Conservation (phyloP, 2,329 filamentous ascomycete genomes). For the Fusarium gaditjirri region DNA sequence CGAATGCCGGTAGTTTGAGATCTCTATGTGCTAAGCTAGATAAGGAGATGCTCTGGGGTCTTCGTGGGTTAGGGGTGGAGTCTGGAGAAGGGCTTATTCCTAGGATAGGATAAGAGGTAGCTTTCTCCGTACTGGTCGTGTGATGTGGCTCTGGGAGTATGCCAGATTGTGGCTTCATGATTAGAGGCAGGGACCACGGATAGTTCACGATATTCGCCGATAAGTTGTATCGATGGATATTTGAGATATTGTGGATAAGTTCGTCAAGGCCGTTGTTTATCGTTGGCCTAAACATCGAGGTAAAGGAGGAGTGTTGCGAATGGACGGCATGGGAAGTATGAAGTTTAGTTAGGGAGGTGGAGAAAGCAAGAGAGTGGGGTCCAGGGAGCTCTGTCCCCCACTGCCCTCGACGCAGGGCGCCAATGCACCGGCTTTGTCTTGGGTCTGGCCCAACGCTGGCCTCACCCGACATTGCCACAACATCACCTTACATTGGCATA, state of each 20-base stretch:
- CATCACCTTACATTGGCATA: conserved; percentile 13
- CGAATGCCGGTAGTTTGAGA: conserved; percentile 27
- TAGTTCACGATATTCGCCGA: neutral
- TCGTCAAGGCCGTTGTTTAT: neutral
- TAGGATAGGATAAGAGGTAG: neutral
- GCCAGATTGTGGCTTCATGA: neutral
- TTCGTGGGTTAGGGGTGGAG: conserved; percentile 19
- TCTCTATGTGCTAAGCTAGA: conserved; percentile 7
- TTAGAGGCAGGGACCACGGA: neutral
- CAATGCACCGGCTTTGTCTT: conserved; percentile 42
- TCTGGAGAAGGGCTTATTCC: conserved; percentile 17
- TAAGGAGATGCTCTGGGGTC: conserved; percentile 16
- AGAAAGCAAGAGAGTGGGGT: neutral
- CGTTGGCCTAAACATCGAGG: neutral
- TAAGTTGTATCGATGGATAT: neutral
- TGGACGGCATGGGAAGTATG: neutral
- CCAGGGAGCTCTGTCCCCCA: conserved; percentile 21
- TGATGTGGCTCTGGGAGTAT: conserved; percentile 8
- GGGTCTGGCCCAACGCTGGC: conserved; percentile 29
- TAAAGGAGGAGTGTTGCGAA: neutral
- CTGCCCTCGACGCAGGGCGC: conserved; percentile 16
- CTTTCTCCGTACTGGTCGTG: conserved; percentile 1
- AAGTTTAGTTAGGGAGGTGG: conserved; percentile 19
- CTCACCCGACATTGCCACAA: conserved; percentile 6
- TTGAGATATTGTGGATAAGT: neutral